These are phyloP conservation scores for Phytophthora chlamydospora DNA, from an alignment of 352 stramenopile genomes.

Conservation along the genomic window DNA sequence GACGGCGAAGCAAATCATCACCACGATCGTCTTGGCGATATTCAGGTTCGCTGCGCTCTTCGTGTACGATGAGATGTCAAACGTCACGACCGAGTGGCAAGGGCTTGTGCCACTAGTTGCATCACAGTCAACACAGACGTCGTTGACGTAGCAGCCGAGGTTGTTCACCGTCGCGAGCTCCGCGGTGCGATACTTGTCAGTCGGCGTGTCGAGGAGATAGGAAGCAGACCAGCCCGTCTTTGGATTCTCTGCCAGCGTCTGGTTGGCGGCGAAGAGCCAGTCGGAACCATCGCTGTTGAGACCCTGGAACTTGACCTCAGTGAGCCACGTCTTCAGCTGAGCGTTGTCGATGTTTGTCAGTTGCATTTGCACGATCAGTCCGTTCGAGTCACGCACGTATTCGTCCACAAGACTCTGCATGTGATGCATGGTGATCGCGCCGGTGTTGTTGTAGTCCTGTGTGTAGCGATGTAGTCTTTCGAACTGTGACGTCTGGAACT, in stretches of 20 bases:
- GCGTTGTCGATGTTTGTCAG: constrained; percentile 55
- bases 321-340: constrained; percentile 59
- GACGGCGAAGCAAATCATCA: constrained; percentile 92
- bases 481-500: constrained; percentile 80
- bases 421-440: constrained; percentile 49
- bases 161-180: constrained; percentile 72
- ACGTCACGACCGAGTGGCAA: constrained; percentile 79
- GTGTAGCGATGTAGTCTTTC: constrained; percentile 83
- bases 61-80: constrained; percentile 67
- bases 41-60: constrained; percentile 58
- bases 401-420: constrained; percentile 67
- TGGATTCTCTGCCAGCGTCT: constrained; percentile 55
- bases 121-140: constrained; percentile 62
- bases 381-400: constrained; percentile 78
- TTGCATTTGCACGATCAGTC: constrained; percentile 68
- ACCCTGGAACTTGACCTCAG: constrained; percentile 58
- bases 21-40: constrained; percentile 88
- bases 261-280: constrained; percentile 49
- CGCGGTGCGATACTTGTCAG: constrained; percentile 49
- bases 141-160: constrained; percentile 70
- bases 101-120: constrained; percentile 35
- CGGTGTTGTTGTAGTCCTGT: constrained; percentile 81
- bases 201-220: constrained; percentile 54
- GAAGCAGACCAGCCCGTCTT: constrained; percentile 73
- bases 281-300: constrained; percentile 53